Evolutionary conservation across 202 grass and related monocot genomes (phyloP).

Genomic region (Zoysia matrella): DNA sequence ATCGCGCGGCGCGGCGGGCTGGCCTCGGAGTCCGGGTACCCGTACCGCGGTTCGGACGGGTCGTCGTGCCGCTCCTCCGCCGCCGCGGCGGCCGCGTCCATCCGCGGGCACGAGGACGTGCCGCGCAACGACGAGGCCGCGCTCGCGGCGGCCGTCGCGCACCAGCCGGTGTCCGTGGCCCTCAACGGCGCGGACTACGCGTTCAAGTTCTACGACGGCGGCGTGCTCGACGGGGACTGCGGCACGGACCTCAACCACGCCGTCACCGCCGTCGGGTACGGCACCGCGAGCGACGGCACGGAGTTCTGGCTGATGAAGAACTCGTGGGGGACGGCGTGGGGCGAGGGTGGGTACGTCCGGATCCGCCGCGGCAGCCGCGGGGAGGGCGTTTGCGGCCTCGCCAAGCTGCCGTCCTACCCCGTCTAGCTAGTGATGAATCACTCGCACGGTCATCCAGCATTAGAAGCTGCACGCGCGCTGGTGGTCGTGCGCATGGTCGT

Average conservation of each 20-base stretch:
- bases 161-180: constrained; percentile 62
- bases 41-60: constrained; percentile 48
- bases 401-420: constrained; percentile 52
- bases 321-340: constrained; percentile 66
- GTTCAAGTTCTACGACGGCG: constrained; percentile 60
- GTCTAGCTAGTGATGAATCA: not conserved
- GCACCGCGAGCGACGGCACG: constrained; percentile 49
- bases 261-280: constrained; percentile 66
- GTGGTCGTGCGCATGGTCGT: too few relatives aligned
- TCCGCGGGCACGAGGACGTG: constrained; percentile 57
- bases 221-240: constrained; percentile 51
- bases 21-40: constrained; percentile 52
- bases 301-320: constrained; percentile 69
- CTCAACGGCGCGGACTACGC: constrained; percentile 27
- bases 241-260: constrained; percentile 50
- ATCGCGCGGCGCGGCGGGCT: constrained; percentile 48
- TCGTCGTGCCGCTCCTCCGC: constrained; percentile 20
- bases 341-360: constrained; percentile 56
- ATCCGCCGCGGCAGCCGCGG: constrained; percentile 55
- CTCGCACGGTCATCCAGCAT: too few relatives aligned
- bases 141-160: constrained; percentile 59
- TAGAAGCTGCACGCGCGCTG: too few relatives aligned
- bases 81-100: constrained; percentile 1
- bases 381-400: constrained; percentile 61
- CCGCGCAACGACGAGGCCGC: constrained; percentile 48